Conservation (phyloP, 148 eudicot genomes). For the Diospyros lotus region DNA sequence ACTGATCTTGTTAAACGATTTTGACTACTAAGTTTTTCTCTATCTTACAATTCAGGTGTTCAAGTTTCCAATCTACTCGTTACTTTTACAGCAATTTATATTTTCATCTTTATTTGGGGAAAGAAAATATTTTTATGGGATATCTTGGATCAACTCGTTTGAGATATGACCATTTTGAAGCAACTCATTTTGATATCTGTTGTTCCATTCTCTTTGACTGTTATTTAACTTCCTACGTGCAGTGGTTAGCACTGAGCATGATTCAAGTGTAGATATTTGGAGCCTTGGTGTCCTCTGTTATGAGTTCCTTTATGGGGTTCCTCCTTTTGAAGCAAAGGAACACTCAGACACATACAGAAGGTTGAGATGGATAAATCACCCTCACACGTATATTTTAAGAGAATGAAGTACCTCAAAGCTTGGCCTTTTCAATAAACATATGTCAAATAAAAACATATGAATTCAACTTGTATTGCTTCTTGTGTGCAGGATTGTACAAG, state of each 20-base stretch:
- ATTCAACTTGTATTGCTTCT: not conserved
- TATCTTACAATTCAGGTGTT: not conserved
- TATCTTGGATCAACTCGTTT: too few relatives aligned
- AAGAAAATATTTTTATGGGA: too few relatives aligned
- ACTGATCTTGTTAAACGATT: not conserved
- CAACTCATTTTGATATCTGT: not conserved
- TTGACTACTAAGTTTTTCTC: too few relatives aligned
- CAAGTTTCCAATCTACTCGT: not conserved
- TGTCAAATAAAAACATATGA: too few relatives aligned
- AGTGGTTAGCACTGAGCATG: conserved; percentile 96
- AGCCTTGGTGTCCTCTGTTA: conserved; percentile 87
- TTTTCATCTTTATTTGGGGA: too few relatives aligned
- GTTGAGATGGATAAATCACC: conserved; percentile 23
- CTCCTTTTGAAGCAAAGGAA: conserved; percentile 95
- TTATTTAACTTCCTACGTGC: conserved; percentile 8
- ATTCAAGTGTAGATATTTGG: conserved; percentile 95
- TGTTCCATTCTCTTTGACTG: not conserved
- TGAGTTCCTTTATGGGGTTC: conserved; percentile 87
- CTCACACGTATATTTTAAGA: not conserved
- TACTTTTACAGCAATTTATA: too few relatives aligned
- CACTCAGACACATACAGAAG: conserved; percentile 96
- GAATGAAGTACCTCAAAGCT: not conserved
- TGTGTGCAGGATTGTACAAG: conserved; percentile 68
- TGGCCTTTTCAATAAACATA: too few relatives aligned
- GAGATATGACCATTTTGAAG: not conserved